Base-by-base conservation (phyloP, 768 basidiomycete species). In the Collybiopsis luxurians region DNA sequence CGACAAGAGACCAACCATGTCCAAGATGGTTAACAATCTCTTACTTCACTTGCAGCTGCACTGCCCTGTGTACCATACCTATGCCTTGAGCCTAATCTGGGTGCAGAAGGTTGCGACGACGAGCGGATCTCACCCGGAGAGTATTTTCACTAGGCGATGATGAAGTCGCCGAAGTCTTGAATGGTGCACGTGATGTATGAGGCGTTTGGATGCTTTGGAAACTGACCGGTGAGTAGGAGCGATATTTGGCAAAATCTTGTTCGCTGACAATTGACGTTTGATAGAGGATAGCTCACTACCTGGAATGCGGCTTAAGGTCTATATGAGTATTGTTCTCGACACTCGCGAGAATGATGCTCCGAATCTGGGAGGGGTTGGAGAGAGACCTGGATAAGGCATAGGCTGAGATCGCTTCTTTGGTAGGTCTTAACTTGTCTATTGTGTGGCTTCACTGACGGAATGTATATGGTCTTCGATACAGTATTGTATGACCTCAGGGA, bases 381-480 rank as follows among this genome's bases (percentile, higher is more conserved):
- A n/a, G n/a, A 98, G 69, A 94, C 94, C 0, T 99, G 97, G 97
- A 94, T 99, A 89, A 83, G 95, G 24, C 93, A 92, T 66, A 93
- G 86, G 64, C 77, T 98, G 26, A 91, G 89, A 67, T 95, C 94
- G 1, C 96, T 95, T 67, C 75, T 94, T 57, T 83, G 95, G 94
- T 95, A 70, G 31, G 76, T 43, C 0, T 57, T 48, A 50, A 57
- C n/a, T 19, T 21, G 4, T 12, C 26, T 27, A 4, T 2, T 13
- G 21, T 24, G 39, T 30, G 19, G 53, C n/a, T 13, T 38, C 26
- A 21, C 42, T 9, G 7, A 31, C 59, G 60, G 48, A 61, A 53
- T 10, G n/a, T n/a, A 15, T 40, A 27, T 66, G 96, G 79, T 96
- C 28, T 75, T 98, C 43, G 96, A 98, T 67, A 94, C 95, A 0